Conservation (phyloP, 495 filamentous ascomycete species). For the Hyaloscypha variabilis region DNA sequence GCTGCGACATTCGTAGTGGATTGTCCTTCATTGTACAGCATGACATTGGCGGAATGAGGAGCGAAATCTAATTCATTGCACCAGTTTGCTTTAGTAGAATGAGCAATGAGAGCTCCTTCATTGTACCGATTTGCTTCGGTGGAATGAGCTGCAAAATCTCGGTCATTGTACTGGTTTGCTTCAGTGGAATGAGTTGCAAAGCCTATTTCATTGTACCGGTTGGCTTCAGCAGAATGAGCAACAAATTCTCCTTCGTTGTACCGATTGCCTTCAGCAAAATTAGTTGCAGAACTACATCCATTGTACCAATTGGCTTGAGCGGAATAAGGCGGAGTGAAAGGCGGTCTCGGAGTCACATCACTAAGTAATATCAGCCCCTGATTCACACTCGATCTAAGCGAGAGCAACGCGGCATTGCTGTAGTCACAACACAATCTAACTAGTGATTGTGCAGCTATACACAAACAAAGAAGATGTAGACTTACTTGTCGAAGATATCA, state of each 20-base stretch:
- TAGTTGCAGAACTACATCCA: not conserved
- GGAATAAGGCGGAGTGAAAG: not conserved
- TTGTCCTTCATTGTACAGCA: not conserved
- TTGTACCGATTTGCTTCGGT: not conserved
- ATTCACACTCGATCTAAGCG: not conserved
- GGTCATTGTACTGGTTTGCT: not conserved
- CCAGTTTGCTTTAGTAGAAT: not conserved
- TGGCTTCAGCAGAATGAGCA: not conserved
- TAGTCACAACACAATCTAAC: not conserved
- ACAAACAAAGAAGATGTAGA: not conserved
- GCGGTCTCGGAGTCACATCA: not conserved
- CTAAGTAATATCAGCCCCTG: not conserved
- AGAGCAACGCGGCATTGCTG: not conserved
- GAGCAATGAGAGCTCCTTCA: not conserved
- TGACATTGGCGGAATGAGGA: not conserved
- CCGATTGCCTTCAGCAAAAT: not conserved
- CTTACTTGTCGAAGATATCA: not conserved
- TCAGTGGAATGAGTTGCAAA: not conserved
- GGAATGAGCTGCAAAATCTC: not conserved
- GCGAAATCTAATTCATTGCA: not conserved
- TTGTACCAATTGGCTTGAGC: not conserved
- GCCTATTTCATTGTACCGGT: not conserved
- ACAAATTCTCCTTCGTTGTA: not conserved
- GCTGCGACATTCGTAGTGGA: not conserved
- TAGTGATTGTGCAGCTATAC: too few species aligned